Evolutionary conservation across 208 protist species (phyloP).

Genomic region (Entamoeba histolytica): DNA sequence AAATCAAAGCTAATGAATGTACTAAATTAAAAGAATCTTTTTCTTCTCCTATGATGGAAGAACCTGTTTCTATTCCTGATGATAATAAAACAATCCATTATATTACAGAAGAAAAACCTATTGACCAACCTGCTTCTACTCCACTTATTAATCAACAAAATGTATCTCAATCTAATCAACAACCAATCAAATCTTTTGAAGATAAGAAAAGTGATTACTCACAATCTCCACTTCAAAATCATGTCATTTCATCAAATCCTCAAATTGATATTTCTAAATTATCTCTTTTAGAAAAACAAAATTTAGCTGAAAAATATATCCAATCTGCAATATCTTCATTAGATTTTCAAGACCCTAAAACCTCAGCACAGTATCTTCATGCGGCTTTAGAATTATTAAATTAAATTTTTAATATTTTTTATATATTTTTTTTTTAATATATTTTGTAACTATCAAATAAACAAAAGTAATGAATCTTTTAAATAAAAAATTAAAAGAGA

Average conservation of each 20-base stretch:
- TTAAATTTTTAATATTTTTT: neutral
- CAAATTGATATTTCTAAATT: neutral
- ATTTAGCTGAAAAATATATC: neutral
- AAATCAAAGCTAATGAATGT: neutral
- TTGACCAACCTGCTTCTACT: neutral
- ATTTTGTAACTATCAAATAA: no score
- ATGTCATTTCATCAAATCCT: neutral
- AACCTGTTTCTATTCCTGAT: neutral
- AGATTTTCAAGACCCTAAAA: neutral
- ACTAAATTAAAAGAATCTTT: neutral
- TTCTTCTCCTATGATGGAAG: neutral
- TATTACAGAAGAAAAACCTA: neutral
- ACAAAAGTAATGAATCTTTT: no score
- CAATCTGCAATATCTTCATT: neutral
- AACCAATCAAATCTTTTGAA: no score
- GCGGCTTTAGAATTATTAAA: neutral
- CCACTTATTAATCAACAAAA: neutral
- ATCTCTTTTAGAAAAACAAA: neutral
- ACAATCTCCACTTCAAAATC: neutral
- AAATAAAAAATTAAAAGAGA: no score
- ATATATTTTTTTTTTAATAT: no score
- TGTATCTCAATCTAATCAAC: neutral
- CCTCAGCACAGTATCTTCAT: neutral
- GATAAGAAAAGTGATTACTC: neutral
- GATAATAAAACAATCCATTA: neutral